Conservation (phyloP, 129 eudicot genomes). For the Flaveria bidentis region DNA sequence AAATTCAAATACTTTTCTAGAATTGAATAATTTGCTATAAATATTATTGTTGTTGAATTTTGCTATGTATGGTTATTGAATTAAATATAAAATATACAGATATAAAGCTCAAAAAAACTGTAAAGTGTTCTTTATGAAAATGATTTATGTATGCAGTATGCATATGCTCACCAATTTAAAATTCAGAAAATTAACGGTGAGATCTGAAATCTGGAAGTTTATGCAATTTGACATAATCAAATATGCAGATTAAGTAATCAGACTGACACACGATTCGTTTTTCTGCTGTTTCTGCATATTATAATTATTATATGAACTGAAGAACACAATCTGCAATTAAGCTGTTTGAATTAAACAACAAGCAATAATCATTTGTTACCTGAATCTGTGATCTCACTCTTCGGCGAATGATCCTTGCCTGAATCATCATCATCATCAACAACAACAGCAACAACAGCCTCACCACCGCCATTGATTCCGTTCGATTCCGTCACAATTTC, state of each 20-base stretch:
- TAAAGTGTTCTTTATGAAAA: slow-evolving; percentile 11
- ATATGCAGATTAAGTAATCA: background rate
- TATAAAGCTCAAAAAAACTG: background rate
- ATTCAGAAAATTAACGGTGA: background rate
- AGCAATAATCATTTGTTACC: slow-evolving; percentile 40
- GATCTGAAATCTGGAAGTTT: slow-evolving; percentile 16
- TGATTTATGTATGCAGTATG: background rate
- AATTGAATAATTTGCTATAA: too few relatives aligned
- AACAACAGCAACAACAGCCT: slow-evolving; percentile 42
- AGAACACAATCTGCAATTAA: too few relatives aligned
- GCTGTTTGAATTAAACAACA: background rate
- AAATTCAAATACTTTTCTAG: too few relatives aligned
- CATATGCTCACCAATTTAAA: background rate
- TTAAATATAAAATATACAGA: background rate
- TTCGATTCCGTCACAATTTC: slow-evolving; percentile 6
- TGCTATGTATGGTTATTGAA: background rate
- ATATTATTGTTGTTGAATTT: background rate
- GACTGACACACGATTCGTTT: background rate
- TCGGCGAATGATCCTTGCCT: slow-evolving; percentile 38
- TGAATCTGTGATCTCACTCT: slow-evolving; percentile 60
- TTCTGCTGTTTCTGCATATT: too few relatives aligned
- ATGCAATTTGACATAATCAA: slow-evolving; percentile 12
- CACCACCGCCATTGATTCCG: slow-evolving; percentile 32
- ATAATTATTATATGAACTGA: too few relatives aligned
- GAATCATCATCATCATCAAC: slow-evolving; percentile 32